Conservation (phyloP, 441 rosid species). For the Brassica balearica region DNA sequence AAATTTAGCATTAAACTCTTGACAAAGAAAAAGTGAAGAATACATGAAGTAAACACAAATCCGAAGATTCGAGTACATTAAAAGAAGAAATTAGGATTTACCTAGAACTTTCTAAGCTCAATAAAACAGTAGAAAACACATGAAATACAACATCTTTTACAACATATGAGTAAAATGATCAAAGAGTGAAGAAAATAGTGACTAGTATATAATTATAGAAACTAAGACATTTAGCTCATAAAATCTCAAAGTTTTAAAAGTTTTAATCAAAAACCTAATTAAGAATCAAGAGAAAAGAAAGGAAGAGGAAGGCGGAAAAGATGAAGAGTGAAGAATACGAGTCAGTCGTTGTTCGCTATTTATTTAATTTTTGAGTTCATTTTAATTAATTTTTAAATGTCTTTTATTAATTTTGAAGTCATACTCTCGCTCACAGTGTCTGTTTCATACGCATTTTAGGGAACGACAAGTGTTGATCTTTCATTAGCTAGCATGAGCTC, state of each 20-base stretch:
- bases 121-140: conserved; percentile 17
- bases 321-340: conserved; percentile 9
- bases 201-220: neutral
- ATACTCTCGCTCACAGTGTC: neutral
- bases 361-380: conserved; percentile 4
- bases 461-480: neutral
- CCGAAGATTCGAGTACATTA: conserved; percentile 16
- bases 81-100: conserved; percentile 30
- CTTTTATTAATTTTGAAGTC: conserved; percentile 16
- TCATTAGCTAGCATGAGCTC: neutral
- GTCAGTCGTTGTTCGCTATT: conserved; percentile 36
- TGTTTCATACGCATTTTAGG: neutral
- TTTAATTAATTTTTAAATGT: conserved; percentile 1
- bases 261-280: conserved; percentile 8
- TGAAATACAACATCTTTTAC: neutral
- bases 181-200: neutral
- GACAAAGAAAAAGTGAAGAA: neutral
- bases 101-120: conserved; percentile 20
- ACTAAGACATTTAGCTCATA: neutral
- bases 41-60: conserved; percentile 20
- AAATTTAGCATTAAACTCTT: neutral
- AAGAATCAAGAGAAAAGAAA: neutral
- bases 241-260: neutral
- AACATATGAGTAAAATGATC: neutral
- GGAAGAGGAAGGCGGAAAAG: neutral